phyloP scores from a whole-genome alignment of 148 eudicot genomes.

The Euryodendron excelsum region DNA sequence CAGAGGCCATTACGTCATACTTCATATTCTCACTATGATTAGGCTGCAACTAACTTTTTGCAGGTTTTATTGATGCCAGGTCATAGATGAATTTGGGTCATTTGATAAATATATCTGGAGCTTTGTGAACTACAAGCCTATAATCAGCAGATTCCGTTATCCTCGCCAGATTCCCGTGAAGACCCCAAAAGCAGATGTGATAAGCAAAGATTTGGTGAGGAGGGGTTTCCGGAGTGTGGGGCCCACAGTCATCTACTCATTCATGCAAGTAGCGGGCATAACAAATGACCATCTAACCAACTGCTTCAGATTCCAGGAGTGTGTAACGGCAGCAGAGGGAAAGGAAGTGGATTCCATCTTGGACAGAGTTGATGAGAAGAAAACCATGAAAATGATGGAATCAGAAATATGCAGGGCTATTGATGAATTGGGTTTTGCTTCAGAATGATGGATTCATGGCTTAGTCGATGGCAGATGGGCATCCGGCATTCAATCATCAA shows the following conservation, averaged over 20 bases:
- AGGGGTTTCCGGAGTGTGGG: conserved; percentile 58
- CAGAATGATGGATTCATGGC: conserved; percentile 1
- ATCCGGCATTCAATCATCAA: not conserved
- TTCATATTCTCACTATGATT: not conserved
- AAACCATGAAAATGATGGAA: conserved; percentile 13
- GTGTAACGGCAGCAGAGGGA: conserved; percentile 16
- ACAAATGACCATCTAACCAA: conserved; percentile 57
- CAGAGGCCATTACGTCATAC: not conserved
- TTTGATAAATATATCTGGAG: conserved; percentile 64
- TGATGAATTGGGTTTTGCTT: conserved; percentile 19
- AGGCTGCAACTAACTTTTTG: conserved; percentile 23
- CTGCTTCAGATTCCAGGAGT: conserved; percentile 50
- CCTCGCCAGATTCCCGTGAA: conserved; percentile 50
- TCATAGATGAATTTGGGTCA: conserved; percentile 49
- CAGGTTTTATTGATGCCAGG: conserved; percentile 34
- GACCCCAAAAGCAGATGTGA: conserved; percentile 54
- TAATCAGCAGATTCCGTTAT: conserved; percentile 38
- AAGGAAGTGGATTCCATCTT: conserved; percentile 15
- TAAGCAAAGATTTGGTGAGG: conserved; percentile 54
- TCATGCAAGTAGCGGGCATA: conserved; percentile 64
- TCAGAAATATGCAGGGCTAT: conserved; percentile 17
- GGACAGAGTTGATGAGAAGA: conserved; percentile 10
- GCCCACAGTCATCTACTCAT: conserved; percentile 53
- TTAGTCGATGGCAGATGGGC: not conserved
- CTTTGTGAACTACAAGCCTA: conserved; percentile 44